Base-by-base conservation (phyloP, 2,329 filamentous ascomycete species). In the Beauveria caledonica region DNA sequence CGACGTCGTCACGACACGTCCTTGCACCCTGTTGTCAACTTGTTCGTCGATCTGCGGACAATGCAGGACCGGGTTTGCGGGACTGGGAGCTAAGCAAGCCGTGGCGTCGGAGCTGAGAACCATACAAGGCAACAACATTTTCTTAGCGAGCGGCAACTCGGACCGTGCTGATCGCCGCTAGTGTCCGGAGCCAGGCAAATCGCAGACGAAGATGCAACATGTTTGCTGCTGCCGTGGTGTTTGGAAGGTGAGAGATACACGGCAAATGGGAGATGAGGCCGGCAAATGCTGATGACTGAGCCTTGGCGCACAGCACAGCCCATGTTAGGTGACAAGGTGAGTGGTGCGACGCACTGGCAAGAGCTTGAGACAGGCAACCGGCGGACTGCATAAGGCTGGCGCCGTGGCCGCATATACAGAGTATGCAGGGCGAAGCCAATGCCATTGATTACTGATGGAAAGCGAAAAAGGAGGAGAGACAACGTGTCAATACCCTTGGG, bases 51-150 rank as follows among this genome's bases (percentile, higher is more conserved):
- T 51, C 48, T 36, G 9, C 48, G n/a, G 17, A 19, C 11, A 13
- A 6, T 36, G 33, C 33, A 36, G 33, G 33, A 36, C 11, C 33
- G 33, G 33, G 11, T 36, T 36, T 36, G 33, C 33, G 49, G 33
- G 49, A 29, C 21, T 25, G 8, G 9, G 1, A 29, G 27, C 27
- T n/a, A 19, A 23, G 6, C 13, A 2, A 42, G 23, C 15, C 39
- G 51, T 54, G 36, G 51, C 36, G 51, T 44, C 51, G 51, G 39
- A 44, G 51, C 51, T 44, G 51, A 54, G 51, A 27, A 54, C 51
- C 39, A 44, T 44, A 42, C 3, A 44, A 44, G 51, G 51, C 17
- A 54, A 44, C 21, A 29, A 11, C 9, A 29, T 17, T n/a, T 5
- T 19, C 13, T 44, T 54, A 54, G 23, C 51, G 51, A 54, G 51